These are phyloP conservation scores for Ceratobasidium sp. DNA, from an alignment of 1,284 basidiomycete genomes.

Conservation along the genomic window DNA sequence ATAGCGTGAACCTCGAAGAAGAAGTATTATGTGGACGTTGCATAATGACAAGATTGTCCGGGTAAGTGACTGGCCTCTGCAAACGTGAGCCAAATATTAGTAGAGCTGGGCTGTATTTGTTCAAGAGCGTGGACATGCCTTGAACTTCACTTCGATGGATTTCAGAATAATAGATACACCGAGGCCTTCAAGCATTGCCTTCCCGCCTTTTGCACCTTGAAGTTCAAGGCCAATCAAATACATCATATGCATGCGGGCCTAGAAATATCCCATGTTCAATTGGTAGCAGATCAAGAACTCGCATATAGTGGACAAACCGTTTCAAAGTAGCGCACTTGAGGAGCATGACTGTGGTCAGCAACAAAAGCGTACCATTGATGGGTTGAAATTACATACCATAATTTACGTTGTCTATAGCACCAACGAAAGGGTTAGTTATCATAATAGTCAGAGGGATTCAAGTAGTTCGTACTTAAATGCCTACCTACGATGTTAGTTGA, in stretches of 20 bases:
- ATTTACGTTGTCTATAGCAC: conserved; percentile 42
- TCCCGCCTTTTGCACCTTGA: conserved; percentile 18
- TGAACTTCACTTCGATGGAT: conserved; percentile 43
- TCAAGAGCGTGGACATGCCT: conserved; percentile 6
- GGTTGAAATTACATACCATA: conserved; percentile 34
- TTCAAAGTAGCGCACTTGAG: conserved; percentile 33
- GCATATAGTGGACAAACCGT: conserved; percentile 40
- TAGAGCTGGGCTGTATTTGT: background rate
- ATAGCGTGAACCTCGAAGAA: conserved; percentile 40
- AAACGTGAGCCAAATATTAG: background rate
- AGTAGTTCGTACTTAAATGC: conserved; percentile 18
- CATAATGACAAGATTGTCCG: conserved; percentile 44
- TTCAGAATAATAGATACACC: conserved; percentile 45
- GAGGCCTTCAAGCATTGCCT: conserved; percentile 38
- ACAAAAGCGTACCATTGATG: background rate
- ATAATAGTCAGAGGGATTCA: too few species aligned
- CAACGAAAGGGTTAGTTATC: too few species aligned
- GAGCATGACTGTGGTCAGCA: background rate
- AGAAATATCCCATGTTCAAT: too few species aligned
- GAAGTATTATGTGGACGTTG: conserved; percentile 41
- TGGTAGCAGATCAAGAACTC: background rate
- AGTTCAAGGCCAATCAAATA: conserved; percentile 34
- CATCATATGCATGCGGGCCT: conserved; percentile 42
- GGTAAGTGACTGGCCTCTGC: conserved; percentile 45
- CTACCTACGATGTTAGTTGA: background rate